These are phyloP conservation scores for Cutaneotrichosporon cavernicola DNA, from an alignment of 1,284 basidiomycete species.

Conservation along the genomic window DNA sequence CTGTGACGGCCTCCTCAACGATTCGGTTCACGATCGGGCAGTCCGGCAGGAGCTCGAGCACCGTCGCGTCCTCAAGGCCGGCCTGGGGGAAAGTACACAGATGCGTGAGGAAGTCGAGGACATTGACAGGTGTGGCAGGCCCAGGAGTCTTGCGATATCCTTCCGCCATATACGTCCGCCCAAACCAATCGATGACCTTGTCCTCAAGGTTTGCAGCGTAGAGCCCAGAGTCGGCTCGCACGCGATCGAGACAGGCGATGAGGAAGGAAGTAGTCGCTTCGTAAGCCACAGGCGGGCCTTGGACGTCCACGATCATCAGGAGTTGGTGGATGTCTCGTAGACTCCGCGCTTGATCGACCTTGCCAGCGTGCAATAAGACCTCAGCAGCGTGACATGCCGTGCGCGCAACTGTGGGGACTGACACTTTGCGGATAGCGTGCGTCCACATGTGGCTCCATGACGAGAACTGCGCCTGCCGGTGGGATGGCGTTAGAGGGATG, in stretches of 20 bases:
- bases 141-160: conserved; percentile 56
- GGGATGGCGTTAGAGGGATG: conserved; percentile 28
- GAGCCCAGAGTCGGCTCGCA: conserved; percentile 73
- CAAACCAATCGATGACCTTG: conserved; percentile 76
- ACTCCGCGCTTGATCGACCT: conserved; percentile 61
- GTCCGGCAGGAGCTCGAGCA: conserved; percentile 59
- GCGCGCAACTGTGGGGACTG: conserved; percentile 66
- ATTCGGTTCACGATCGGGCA: conserved; percentile 64
- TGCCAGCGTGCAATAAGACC: conserved; percentile 54
- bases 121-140: conserved; percentile 59
- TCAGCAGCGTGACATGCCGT: conserved; percentile 76
- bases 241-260: conserved; percentile 63
- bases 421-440: conserved; percentile 71
- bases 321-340: conserved; percentile 71
- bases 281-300: conserved; percentile 76
- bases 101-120: conserved; percentile 64
- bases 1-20: conserved; percentile 61
- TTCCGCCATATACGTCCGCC: conserved; percentile 54
- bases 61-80: conserved; percentile 19
- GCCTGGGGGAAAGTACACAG: conserved; percentile 58
- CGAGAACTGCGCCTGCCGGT: conserved; percentile 13
- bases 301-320: conserved; percentile 75
- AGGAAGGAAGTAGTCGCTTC: conserved; percentile 85
- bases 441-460: conserved; percentile 79
- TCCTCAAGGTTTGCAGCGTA: conserved; percentile 79